Conservation (phyloP, 1,139 yeast species). For the Citeromyces hawaiiensis region DNA sequence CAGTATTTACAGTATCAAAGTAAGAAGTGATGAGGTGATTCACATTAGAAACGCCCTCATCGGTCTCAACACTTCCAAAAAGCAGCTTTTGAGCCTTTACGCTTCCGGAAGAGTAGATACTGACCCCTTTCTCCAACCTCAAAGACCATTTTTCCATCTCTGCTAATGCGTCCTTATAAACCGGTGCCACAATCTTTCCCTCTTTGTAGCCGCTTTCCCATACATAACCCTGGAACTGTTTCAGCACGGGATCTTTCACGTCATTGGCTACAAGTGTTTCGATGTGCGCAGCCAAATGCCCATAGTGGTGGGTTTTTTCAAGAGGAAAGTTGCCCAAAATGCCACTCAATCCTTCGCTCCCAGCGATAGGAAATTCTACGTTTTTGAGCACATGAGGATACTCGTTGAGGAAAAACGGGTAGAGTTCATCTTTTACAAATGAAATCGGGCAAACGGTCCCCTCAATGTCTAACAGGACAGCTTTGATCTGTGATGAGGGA, state of each 20-base stretch:
- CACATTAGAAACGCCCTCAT: conserved; percentile 27
- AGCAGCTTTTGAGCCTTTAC: conserved; percentile 74
- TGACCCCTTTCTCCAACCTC: conserved; percentile 23
- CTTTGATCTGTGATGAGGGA: conserved; percentile 6
- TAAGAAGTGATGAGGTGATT: conserved; percentile 47
- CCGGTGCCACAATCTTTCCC: conserved; percentile 68
- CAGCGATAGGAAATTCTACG: conserved; percentile 23
- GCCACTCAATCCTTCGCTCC: conserved; percentile 10
- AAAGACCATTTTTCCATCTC: conserved; percentile 29
- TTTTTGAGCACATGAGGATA: conserved; percentile 18
- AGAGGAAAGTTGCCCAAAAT: conserved; percentile 33
- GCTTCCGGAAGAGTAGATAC: conserved; percentile 87
- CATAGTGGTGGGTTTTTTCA: conserved; percentile 15
- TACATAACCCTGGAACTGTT: conserved; percentile 68
- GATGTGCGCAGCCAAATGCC: conserved; percentile 30
- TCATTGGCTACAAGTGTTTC: conserved; percentile 46
- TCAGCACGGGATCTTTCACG: conserved; percentile 66
- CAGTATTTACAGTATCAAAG: conserved; percentile 79
- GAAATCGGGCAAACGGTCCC: conserved; percentile 89
- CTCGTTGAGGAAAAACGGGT: conserved; percentile 27
- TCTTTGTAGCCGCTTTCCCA: conserved; percentile 72
- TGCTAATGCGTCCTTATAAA: conserved; percentile 59
- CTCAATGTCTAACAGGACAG: conserved; percentile 61
- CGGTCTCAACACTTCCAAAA: conserved; percentile 43
- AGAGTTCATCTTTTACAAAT: conserved; percentile 66